phyloP scores from a whole-genome alignment of 2,329 filamentous ascomycete species.

The Myriangium duriaei region DNA sequence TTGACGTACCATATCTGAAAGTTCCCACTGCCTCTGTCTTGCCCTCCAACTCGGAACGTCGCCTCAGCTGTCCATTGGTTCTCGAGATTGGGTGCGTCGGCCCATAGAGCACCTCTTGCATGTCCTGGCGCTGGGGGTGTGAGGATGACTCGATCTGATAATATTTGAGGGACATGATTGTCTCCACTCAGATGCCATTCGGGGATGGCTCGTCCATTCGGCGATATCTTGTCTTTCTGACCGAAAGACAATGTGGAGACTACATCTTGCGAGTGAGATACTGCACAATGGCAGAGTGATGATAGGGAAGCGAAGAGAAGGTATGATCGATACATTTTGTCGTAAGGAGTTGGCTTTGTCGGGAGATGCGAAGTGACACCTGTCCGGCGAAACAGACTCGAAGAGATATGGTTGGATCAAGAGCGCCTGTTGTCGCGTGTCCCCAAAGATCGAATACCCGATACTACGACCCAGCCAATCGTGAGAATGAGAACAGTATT shows the following conservation, averaged over 20 bases:
- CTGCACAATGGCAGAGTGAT: conserved; percentile 16
- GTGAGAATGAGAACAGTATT: conserved; percentile 39
- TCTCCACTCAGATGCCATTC: conserved; percentile 44
- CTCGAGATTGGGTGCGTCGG: conserved; percentile 40
- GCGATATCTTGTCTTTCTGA: conserved; percentile 54
- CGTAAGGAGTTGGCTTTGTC: too few relatives aligned
- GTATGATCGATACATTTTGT: conserved; percentile 4
- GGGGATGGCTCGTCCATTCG: conserved; percentile 42
- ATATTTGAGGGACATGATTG: conserved; percentile 44
- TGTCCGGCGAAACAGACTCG: too few relatives aligned
- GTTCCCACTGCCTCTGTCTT: conserved; percentile 76
- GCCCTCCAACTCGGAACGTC: conserved; percentile 76
- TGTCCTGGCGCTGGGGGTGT: conserved; percentile 82
- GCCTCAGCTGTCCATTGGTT: conserved; percentile 67
- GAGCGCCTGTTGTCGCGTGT: conserved; percentile 8
- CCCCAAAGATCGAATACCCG: conserved; percentile 15
- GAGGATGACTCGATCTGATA: conserved; percentile 84
- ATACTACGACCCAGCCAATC: conserved; percentile 21
- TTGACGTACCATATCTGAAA: conserved; percentile 85
- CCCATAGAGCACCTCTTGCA: conserved; percentile 73
- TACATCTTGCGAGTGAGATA: conserved; percentile 17
- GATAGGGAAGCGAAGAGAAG: conserved; percentile 11
- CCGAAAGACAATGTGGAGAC: conserved; percentile 56
- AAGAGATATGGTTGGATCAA: background rate
- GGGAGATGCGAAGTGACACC: too few relatives aligned